Evolutionary conservation across 768 basidiomycete genomes (phyloP), one percentile per base, ranked within the genome.

Genomic region (Mycena galopus): DNA sequence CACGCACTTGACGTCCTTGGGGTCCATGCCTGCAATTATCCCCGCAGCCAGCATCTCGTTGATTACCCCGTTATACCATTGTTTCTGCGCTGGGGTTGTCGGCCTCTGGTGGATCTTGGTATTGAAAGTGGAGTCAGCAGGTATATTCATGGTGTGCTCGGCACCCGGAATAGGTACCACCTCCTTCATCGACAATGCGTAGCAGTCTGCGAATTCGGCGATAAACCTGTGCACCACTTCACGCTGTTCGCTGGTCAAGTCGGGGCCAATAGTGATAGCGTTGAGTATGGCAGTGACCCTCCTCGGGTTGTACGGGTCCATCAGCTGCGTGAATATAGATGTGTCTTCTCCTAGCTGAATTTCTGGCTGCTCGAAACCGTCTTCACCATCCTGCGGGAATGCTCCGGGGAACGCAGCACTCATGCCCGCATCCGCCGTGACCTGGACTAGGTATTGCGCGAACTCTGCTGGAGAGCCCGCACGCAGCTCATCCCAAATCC

Each of bases 131-230:
- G 76, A 58, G 6, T 74, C 78, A 16, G 70, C 64, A 0, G 79
- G 79, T 1, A 86, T 77, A 66, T 82, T 75, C 19, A 87, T 75
- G 3, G 60, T 70, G 73, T 86, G 85, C 9, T 76, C 74, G 5
- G 78, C 79, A 2, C 79, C 80, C 10, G 76, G 64, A 0, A 86
- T 81, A 0, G 76, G 73, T 1, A 68, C 59, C 0, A 86, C 85
- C 67, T 87, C 83, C 17, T 78, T 77, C 12, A 86, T 71, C 0
- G 81, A 81, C 3, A 86, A 67, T 3, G 84, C 82, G 67, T 84
- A 87, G 47, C 77, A 76, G 68, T 86, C 84, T 0, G 86, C 82
- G 63, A 76, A 85, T 64, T 83, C 74, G 0, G 16, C 30, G 0
- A 86, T 53, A 14, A 85, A 68, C 0, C 50, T 61, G 0, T 50